Conservation (phyloP, 805 yeast species). For the Yamadazyma philogaea region DNA sequence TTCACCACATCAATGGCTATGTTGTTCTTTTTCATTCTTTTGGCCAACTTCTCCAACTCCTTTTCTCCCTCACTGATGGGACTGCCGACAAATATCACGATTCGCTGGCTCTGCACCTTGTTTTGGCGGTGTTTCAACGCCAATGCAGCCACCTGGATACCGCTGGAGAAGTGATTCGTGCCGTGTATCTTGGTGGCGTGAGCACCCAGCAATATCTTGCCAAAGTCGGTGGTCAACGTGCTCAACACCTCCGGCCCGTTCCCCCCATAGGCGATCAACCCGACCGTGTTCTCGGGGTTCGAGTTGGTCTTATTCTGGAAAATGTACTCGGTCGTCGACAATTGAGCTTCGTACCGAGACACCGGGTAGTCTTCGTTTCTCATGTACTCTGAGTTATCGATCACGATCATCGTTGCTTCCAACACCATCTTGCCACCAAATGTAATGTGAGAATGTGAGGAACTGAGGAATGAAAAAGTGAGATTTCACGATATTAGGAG, state of each 20-base stretch:
- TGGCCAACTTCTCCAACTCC: constrained; percentile 80
- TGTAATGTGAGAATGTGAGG: background rate
- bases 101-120: constrained; percentile 86
- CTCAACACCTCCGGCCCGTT: constrained; percentile 79
- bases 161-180: constrained; percentile 63
- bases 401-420: constrained; percentile 93
- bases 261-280: constrained; percentile 86
- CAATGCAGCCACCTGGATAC: constrained; percentile 85
- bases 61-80: constrained; percentile 70
- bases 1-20: constrained; percentile 86
- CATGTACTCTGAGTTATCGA: constrained; percentile 95
- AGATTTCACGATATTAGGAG: background rate
- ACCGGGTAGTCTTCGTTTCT: constrained; percentile 93
- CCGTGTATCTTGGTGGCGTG: constrained; percentile 78
- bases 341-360: constrained; percentile 87
- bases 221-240: constrained; percentile 83
- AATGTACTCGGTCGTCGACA: constrained; percentile 82
- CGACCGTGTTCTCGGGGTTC: constrained; percentile 94
- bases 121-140: constrained; percentile 96
- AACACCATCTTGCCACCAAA: constrained; percentile 61
- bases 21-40: constrained; percentile 88
- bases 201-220: constrained; percentile 77
- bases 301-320: constrained; percentile 82
- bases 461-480: background rate
- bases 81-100: constrained; percentile 83